Conservation (phyloP, 257 asterid species). For the Capsicum rhomboideum region DNA sequence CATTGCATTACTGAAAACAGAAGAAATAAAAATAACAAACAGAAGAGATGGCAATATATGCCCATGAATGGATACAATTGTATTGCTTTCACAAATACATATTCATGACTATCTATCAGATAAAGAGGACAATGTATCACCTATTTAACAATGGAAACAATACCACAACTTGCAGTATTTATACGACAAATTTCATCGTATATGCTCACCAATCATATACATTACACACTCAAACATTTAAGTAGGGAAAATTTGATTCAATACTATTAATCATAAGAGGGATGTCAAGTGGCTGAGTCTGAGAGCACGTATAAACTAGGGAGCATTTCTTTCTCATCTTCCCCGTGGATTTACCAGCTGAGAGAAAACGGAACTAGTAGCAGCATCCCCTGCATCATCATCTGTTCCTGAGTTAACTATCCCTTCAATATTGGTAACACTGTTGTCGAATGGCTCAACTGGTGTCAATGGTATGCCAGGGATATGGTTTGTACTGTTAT, state of each 20-base stretch:
- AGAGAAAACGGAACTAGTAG: slow-evolving; percentile 42
- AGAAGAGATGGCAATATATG: not conserved
- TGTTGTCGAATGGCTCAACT: slow-evolving; percentile 29
- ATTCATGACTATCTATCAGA: not conserved
- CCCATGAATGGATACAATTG: not conserved
- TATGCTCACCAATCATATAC: not conserved
- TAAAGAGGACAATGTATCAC: not conserved
- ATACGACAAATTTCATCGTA: not conserved
- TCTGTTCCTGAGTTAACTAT: slow-evolving; percentile 26
- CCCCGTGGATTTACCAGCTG: slow-evolving; percentile 42
- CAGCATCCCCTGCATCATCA: slow-evolving; percentile 34
- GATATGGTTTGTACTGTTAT: slow-evolving; percentile 42
- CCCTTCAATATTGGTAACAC: slow-evolving; percentile 28
- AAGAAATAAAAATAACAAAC: not conserved
- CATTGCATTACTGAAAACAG: not conserved
- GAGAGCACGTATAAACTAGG: not conserved
- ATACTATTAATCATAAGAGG: not conserved
- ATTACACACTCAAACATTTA: slow-evolving; percentile 4
- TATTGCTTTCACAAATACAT: not conserved
- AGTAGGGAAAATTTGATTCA: not conserved
- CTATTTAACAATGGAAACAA: not conserved
- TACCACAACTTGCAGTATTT: not conserved
- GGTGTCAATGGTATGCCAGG: slow-evolving; percentile 31
- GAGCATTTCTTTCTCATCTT: slow-evolving; percentile 19
- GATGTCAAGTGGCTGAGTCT: no score